Evolutionary conservation across 345 rosid species (phyloP), one percentile per base, ranked within the genome.

Genomic region (Kandelia obovata): DNA sequence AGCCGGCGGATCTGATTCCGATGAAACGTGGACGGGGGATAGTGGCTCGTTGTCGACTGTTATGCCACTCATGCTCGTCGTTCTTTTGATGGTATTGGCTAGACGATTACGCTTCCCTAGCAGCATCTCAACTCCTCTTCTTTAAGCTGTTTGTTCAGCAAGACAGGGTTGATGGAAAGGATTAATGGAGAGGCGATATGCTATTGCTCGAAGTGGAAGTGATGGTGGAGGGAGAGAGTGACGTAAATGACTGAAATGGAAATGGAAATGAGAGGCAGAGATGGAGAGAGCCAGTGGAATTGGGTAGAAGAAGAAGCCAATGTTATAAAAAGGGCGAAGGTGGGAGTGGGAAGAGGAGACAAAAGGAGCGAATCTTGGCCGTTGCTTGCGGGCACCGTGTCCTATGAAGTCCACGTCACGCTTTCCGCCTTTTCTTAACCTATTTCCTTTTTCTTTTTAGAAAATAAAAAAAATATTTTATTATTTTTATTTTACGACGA

Each of bases 21-120:
- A 8, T 58, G 68, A 47, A 65, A 66, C 71, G 58, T 83, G 89
- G 43, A 72, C 67, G 76, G 82, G 37, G 37, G 10, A 34, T 0
- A 7, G 37, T 1, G 37, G 37, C 2, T 34, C 37, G 37, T 34
- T 34, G 58, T 83, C 89, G 37, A 72, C 67, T 76, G 82, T 71
- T 79, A 87, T 81, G 61, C 83, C 84, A 7, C 73, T 74, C 96
- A 87, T 82, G 84, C 97, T 91, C 23, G 92, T 79, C 13, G 97
- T 89, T 70, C 96, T 83, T 78, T 75, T 83, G 53, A 91, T 86
- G 19, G 49, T 13, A 43, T 15, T 43, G 39, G 83, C 73, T 59
- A 80, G 82, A n/a, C 90, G 84, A 66, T 86, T 84, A 27, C 89
- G 85, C 76, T 89, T 91, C 28, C 92, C 96, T 0, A 84, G 81